A percentile compares a stretch with the other conserved stretches of the same genome.
Conservation (phyloP, 139 green algal genomes). For the Diplosphaera chodatii region DNA sequence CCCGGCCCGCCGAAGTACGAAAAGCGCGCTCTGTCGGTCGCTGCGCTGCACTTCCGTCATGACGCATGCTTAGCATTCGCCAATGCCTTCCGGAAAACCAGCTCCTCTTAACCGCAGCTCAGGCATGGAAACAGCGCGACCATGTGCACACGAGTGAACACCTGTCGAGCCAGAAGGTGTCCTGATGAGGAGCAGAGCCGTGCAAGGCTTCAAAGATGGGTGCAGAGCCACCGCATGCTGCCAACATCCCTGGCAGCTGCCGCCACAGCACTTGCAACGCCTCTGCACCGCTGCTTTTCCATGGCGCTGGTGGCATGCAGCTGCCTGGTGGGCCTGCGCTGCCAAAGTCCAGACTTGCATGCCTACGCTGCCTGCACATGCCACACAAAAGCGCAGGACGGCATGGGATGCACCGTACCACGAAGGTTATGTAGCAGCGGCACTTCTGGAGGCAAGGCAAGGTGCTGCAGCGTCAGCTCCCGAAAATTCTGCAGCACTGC, state of each 20-base stretch:
- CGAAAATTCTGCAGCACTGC: slow-evolving; percentile 84
- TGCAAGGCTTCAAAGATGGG: slow-evolving; percentile 31
- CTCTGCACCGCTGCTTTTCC: not conserved
- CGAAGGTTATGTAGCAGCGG: not conserved
- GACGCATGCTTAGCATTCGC: too few relatives aligned
- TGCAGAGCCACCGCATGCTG: slow-evolving; percentile 8
- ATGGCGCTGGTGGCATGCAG: not conserved
- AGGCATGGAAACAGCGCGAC: too few relatives aligned
- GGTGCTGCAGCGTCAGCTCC: slow-evolving; percentile 39
- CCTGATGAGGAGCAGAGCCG: slow-evolving; percentile 12
- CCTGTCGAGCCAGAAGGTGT: slow-evolving; percentile 93
- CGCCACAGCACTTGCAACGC: slow-evolving; percentile 22
- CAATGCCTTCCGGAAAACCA: too few relatives aligned
- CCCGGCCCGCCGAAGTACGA: slow-evolving; percentile 85
- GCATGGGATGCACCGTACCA: not conserved
- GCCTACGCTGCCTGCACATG: too few relatives aligned
- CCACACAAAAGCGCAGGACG: too few relatives aligned
- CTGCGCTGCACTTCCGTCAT: slow-evolving; percentile 43
- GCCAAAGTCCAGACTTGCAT: too few relatives aligned
- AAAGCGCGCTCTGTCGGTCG: slow-evolving; percentile 73
- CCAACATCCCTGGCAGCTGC: slow-evolving; percentile 17
- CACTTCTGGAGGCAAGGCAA: not conserved
- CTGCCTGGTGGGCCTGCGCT: not conserved
- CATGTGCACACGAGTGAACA: too few relatives aligned
- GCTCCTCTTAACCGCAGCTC: too few relatives aligned